These are phyloP conservation scores for Tolypocladium sp. DNA, from an alignment of 2,329 filamentous ascomycete species.

Conservation along the genomic window DNA sequence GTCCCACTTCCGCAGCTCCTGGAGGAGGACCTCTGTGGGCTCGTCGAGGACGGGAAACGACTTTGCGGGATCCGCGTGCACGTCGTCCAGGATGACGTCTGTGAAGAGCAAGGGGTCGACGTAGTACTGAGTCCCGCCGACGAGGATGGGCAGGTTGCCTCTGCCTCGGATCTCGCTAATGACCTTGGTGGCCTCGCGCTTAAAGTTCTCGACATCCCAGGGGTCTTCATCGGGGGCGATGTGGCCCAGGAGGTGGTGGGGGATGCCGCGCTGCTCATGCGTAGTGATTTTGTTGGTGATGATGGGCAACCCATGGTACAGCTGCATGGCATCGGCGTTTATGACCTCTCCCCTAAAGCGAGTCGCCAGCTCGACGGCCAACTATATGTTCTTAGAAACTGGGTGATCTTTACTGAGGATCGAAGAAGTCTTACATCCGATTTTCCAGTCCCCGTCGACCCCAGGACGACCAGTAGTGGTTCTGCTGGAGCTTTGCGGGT, in stretches of 20 bases:
- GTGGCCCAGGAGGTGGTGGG: slow-evolving; percentile 79
- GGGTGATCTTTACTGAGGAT: not conserved
- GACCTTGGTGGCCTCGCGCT: slow-evolving; percentile 53
- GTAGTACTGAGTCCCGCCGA: slow-evolving; percentile 95
- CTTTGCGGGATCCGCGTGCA: slow-evolving; percentile 22
- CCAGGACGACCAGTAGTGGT: slow-evolving; percentile 73
- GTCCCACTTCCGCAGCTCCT: slow-evolving; percentile 70
- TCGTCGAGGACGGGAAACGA: slow-evolving; percentile 63
- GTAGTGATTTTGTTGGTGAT: slow-evolving; percentile 87
- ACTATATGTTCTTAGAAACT: slow-evolving; percentile 36
- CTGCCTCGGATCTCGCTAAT: slow-evolving; percentile 72
- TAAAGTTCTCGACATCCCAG: slow-evolving; percentile 77
- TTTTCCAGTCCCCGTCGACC: slow-evolving; percentile 88
- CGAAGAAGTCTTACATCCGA: slow-evolving; percentile 58
- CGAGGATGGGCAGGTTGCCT: slow-evolving; percentile 78
- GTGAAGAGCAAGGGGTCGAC: slow-evolving; percentile 76
- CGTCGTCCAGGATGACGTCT: slow-evolving; percentile 46
- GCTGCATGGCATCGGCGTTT: slow-evolving; percentile 96
- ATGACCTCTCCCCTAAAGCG: slow-evolving; percentile 87
- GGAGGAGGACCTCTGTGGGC: slow-evolving; percentile 61
- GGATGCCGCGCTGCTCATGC: slow-evolving; percentile 68
- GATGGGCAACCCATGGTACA: slow-evolving; percentile 84
- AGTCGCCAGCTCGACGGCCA: slow-evolving; percentile 79
- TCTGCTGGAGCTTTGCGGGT: slow-evolving; percentile 27
- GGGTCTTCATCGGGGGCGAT: slow-evolving; percentile 68